Evolutionary conservation across 2,329 filamentous ascomycete species (phyloP).

Genomic region (Colletotrichum sp.): DNA sequence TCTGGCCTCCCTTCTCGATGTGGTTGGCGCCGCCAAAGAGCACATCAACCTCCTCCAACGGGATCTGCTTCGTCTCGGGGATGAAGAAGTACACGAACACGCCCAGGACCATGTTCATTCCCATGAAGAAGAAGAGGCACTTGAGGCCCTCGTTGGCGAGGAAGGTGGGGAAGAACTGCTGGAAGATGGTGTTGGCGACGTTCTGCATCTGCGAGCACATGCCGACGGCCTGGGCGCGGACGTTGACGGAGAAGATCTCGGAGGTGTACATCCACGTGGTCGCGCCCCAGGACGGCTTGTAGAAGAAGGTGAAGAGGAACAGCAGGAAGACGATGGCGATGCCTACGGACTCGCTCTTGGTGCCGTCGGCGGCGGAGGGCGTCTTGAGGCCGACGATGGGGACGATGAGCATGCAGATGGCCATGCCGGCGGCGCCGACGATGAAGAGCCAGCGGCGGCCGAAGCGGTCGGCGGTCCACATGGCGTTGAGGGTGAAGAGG

Average conservation of each 20-base stretch:
- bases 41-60: slow-evolving; percentile 60
- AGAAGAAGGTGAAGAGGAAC: slow-evolving; percentile 68
- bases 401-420: slow-evolving; percentile 72
- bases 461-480: slow-evolving; percentile 76
- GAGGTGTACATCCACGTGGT: slow-evolving; percentile 76
- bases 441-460: slow-evolving; percentile 74
- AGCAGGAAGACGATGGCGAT: slow-evolving; percentile 73
- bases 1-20: slow-evolving; percentile 56
- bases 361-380: slow-evolving; percentile 52
- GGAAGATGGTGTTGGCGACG: slow-evolving; percentile 70
- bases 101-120: slow-evolving; percentile 52
- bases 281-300: slow-evolving; percentile 74
- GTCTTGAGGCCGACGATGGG: slow-evolving; percentile 51
- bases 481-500: slow-evolving; percentile 74
- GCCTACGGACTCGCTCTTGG: slow-evolving; percentile 64
- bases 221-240: slow-evolving; percentile 73
- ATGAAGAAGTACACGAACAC: slow-evolving; percentile 55
- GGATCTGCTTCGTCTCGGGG: slow-evolving; percentile 55
- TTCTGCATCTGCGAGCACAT: slow-evolving; percentile 68
- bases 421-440: slow-evolving; percentile 71
- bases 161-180: slow-evolving; percentile 75
- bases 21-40: slow-evolving; percentile 63
- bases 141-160: slow-evolving; percentile 57
- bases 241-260: slow-evolving; percentile 74
- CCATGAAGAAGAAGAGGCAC: slow-evolving; percentile 43